These are phyloP conservation scores for Starmerella gropengiesseri DNA, from an alignment of 805 yeast genomes.

Conservation along the genomic window DNA sequence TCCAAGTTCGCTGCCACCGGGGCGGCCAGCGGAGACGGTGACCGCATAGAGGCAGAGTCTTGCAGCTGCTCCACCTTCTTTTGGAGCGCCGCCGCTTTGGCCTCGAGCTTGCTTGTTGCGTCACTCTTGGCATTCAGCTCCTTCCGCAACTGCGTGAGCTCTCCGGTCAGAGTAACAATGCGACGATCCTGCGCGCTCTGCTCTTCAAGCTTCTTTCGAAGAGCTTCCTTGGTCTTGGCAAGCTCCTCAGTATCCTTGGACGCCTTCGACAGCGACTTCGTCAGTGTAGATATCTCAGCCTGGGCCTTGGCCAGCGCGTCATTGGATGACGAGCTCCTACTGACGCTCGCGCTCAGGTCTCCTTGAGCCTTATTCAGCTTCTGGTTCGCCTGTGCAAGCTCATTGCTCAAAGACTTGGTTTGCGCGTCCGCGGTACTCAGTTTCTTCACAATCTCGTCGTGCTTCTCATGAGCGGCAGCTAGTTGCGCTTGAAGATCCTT, in stretches of 20 bases:
- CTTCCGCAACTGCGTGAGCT: conserved; percentile 5
- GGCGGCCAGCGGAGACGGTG: background rate
- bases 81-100: too few species aligned
- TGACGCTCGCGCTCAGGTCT: conserved; percentile 7
- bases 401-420: background rate
- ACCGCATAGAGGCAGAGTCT: background rate
- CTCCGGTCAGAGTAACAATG: conserved; percentile 1
- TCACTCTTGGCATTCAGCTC: conserved; percentile 3
- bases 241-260: conserved; percentile 10
- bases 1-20: background rate
- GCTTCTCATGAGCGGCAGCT: conserved; percentile 8
- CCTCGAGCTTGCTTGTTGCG: background rate
- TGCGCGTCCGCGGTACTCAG: too few species aligned
- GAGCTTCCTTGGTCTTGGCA: conserved; percentile 16
- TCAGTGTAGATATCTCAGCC: conserved; percentile 32
- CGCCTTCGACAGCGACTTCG: conserved; percentile 32
- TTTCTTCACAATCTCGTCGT: conserved; percentile 14
- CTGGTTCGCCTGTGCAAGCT: too few species aligned
- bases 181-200: conserved; percentile 6
- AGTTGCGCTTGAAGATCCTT: conserved; percentile 1
- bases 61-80: background rate
- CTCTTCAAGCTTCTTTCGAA: conserved; percentile 6
- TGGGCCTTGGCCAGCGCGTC: conserved; percentile 13
- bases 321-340: conserved; percentile 15
- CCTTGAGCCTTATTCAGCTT: background rate